Base-by-base conservation (phyloP, 1,139 yeast species). In the Saccharomyces uvarum region DNA sequence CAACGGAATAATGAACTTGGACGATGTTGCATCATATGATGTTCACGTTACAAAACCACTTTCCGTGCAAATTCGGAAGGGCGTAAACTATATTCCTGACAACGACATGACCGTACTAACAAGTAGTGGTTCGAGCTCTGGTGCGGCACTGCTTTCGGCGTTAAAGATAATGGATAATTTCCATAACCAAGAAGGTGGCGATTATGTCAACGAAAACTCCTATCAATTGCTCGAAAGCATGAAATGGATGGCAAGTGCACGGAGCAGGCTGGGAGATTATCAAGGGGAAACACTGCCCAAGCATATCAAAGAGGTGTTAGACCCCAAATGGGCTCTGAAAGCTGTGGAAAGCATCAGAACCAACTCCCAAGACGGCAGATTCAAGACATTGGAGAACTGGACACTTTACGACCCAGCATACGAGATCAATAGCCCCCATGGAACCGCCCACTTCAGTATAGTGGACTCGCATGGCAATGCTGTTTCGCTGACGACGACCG, bases 201-300 rank as follows among this genome's bases (percentile, higher is more conserved):
- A 82, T 56, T 75, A 77, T 62, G 65, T 66, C 4, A 74, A 75
- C 0, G 63, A 77, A 4, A 76, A 79, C n/a, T 75, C 83, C 2
- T 97, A 88, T 64, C 77, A 88, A 54, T 68, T 89, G 13, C 74
- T 90, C 13, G 99, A 93, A 70, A 74, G 88, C 5, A 89, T 91
- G 95, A 91, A 91, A 70, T 93, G 97, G 96, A 79, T 89, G 78
- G 88, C 91, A 0, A 79, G 95, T 8, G 91, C 86, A 0, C 77
- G 98, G 56, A 82, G 93, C 16, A 79, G 88, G 62, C 77, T 91
- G 26, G 98, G 98, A 0, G 97, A 89, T 63, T 68, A 72, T 8
- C 76, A 72, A 21, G 68, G 69, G 31, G 63, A 56, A 1, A 57
- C 60, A 11, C 48, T 58, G 47, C 68, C 70, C 1, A 59, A 65